Evolutionary conservation across 2,329 filamentous ascomycete genomes (phyloP).

Genomic region (Trichoderma asperellum): DNA sequence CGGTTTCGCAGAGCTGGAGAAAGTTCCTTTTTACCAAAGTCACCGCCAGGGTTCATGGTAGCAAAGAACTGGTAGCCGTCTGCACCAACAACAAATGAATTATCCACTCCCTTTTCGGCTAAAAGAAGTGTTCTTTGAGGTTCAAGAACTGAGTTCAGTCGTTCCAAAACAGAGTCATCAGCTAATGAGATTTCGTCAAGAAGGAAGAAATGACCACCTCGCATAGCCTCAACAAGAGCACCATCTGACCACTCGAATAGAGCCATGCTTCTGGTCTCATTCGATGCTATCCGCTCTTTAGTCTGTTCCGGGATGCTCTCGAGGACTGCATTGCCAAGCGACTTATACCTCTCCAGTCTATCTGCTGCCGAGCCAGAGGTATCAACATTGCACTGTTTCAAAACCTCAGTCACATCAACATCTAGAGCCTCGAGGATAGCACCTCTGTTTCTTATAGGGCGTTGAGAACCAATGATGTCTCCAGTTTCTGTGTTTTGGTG

Average conservation of each 20-base stretch:
- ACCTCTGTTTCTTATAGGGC: constrained; percentile 84
- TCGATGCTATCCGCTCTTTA: constrained; percentile 50
- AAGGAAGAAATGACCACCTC: constrained; percentile 83
- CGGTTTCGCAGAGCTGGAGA: constrained; percentile 94
- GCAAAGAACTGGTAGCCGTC: constrained; percentile 93
- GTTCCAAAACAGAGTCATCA: constrained; percentile 94
- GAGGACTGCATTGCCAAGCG: constrained; percentile 51
- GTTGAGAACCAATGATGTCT: constrained; percentile 92
- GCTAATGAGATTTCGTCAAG: constrained; percentile 97
- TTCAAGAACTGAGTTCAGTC: constrained; percentile 95
- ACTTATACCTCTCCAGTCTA: constrained; percentile 61
- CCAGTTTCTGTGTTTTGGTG: constrained; percentile 98
- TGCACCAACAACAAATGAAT: constrained; percentile 76
- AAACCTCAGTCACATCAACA: constrained; percentile 58
- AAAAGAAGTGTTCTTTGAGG: constrained; percentile 82
- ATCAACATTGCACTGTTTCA: constrained; percentile 49
- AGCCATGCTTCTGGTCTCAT: constrained; percentile 71
- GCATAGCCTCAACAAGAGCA: constrained; percentile 92
- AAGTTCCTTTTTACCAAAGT: constrained; percentile 97
- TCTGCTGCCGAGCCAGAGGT: constrained; percentile 53
- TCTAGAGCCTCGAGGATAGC: constrained; percentile 69
- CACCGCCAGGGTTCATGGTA: constrained; percentile 98
- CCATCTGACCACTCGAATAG: constrained; percentile 97
- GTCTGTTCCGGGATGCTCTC: constrained; percentile 55
- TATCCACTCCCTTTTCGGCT: constrained; percentile 87